Base-by-base conservation (phyloP, 192 early-diverging fungal genomes). In the Umbelopsis ramanniana region DNA sequence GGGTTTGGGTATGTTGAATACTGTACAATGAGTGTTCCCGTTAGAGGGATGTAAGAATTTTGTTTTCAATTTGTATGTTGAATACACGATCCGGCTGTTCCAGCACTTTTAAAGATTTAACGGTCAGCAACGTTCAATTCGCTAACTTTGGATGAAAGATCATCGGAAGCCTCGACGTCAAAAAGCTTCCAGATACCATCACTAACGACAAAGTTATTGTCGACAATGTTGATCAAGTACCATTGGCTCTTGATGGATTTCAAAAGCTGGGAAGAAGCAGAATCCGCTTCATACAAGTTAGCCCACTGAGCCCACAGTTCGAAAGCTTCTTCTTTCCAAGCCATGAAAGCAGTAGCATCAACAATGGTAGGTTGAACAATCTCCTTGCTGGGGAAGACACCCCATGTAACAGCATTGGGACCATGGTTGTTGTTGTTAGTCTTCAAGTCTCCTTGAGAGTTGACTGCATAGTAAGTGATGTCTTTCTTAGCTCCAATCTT, bases 281-380 rank as follows among this genome's bases (percentile, higher is more conserved):
- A 84, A 2, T 74, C 81, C 0, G 70, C 53, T 4, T 86, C 82
- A 74, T 95, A 96, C 72, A 95, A 84, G 12, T 72, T 72, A 0
- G 90, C 89, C 98, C 97, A 99, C 81, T 95, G 89, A 46, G 83
- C 82, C 97, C 98, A 99, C 11, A 96, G 81, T 66, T 90, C 90
- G 76, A 95, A 98, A 7, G 96, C 98, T 78, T 99, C 98, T 45
- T 96, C 93, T 77, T 94, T 94, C 98, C 98, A 99, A 2, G 98
- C 95, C 82, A 95, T 84, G 78, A 99, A 99, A 53, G 88, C 91
- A 52, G 84, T 87, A 68, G 90, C 78, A 73, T 99, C 98, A n/a
- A 99, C 96, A 54, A 97, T 84, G 19, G 98, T 97, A 6, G 97
- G 95, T 82, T 99, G 96, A 23, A 98, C 85, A 57, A 99, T 92